These are phyloP conservation scores for Raffaelea deltoideospora DNA, from an alignment of 2,329 filamentous ascomycete genomes.

Conservation along the genomic window DNA sequence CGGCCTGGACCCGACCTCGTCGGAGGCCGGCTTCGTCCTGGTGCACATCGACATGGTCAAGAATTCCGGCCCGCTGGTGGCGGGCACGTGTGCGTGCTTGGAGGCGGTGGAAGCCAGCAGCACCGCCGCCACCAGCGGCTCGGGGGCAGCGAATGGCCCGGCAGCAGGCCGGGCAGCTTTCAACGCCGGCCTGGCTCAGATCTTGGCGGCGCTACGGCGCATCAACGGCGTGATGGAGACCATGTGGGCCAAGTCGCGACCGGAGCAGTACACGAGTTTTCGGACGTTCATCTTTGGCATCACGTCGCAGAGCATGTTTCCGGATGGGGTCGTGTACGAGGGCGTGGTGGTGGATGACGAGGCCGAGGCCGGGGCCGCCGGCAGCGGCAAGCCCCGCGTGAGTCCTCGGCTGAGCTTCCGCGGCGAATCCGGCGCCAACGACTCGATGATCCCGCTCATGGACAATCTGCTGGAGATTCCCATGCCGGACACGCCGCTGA, in stretches of 20 bases:
- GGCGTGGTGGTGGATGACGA: constrained; percentile 47
- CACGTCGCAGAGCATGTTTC: constrained; percentile 87
- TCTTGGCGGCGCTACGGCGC: constrained; percentile 48
- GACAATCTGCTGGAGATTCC: constrained; percentile 75
- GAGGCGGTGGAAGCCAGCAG: constrained; percentile 22
- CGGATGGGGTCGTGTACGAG: constrained; percentile 78
- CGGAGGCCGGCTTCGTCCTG: constrained; percentile 90
- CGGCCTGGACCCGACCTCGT: constrained; percentile 72
- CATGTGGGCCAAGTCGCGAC: constrained; percentile 82
- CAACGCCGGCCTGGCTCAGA: constrained; percentile 46
- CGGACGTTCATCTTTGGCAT: constrained; percentile 96
- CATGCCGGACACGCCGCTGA: constrained; percentile 83
- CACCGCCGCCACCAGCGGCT: constrained; percentile 10
- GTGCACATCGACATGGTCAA: constrained; percentile 93
- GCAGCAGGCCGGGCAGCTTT: constrained; percentile 31
- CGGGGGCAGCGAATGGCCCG: constrained; percentile 19
- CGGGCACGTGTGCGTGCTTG: constrained; percentile 54
- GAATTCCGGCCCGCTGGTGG: constrained; percentile 64
- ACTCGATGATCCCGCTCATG: constrained; percentile 82
- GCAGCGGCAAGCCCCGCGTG: too few species aligned
- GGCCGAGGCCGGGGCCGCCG: not conserved
- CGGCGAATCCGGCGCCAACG: constrained; percentile 86
- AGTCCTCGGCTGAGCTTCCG: constrained; percentile 69
- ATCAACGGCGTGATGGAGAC: constrained; percentile 72
- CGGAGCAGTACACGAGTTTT: constrained; percentile 73